Evolutionary conservation across 2,329 filamentous ascomycete genomes (phyloP), one percentile per base, ranked within the genome.

Genomic region (Aspergillus uvarum): DNA sequence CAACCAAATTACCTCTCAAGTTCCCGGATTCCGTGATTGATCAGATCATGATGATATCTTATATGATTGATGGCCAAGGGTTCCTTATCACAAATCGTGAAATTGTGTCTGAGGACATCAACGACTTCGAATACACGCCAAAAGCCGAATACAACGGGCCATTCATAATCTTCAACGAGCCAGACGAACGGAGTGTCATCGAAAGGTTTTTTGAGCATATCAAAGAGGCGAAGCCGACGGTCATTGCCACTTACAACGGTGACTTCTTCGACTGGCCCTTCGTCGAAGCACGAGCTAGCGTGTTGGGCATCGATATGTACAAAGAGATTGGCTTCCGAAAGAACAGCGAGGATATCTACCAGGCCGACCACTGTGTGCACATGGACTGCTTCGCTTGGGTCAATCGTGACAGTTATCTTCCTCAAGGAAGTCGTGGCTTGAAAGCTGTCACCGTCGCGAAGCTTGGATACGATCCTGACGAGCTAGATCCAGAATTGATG

Each of bases 251-350:
- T n/a, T 99, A 99, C 83, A 99, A 99, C 91, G 95, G 95, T 80
- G 95, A 99, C 81, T 99, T 99, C 76, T 99, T 99, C 87, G 95
- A 99, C 88, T 99, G 95, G 95, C 94, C 95, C 0, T 99, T 96
- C 72, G 92, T 99, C 24, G 95, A 99, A 80, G 87, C 95, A 49
- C 85, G 95, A 79, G 92, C 96, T 29, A 96, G 92, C 72, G 85
- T 97, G 65, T 89, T 96, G 68, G 95, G 96, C 31, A 97, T 99
- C 73, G 95, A 99, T 77, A 98, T 99, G 95, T 99, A 99, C 77
- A 90, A 89, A 64, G 96, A 99, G 75, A 99, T 97, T 70, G 95
- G 95, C 5, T 99, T 96, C 85, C 89, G 89, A 70, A 98, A 95
- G 76, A 95, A 96, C 77, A 90, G 81, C 69, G 95, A 99, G 72